Conservation (phyloP, 2,329 filamentous ascomycete genomes). For the Ceratocystis smalleyi region DNA sequence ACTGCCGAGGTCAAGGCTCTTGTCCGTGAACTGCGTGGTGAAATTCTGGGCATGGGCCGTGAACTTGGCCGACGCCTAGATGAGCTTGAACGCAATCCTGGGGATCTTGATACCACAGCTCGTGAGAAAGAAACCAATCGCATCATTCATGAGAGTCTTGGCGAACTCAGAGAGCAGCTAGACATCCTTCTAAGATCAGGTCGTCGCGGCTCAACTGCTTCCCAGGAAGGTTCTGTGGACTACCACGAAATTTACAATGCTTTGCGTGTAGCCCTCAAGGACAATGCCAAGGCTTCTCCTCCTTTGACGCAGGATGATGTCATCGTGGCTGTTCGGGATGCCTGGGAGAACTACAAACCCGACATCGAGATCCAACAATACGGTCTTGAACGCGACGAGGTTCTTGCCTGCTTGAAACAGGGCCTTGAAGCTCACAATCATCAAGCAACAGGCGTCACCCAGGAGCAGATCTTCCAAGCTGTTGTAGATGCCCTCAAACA, state of each 20-base stretch:
- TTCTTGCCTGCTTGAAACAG: constrained; percentile 71
- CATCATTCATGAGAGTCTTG: constrained; percentile 66
- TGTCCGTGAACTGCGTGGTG: constrained; percentile 75
- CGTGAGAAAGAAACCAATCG: constrained; percentile 35
- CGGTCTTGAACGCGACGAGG: constrained; percentile 77
- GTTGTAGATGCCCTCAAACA: constrained; percentile 75
- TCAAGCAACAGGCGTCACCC: constrained; percentile 46
- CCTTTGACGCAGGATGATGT: constrained; percentile 62
- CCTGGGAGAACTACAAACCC: constrained; percentile 87
- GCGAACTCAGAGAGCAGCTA: constrained; percentile 72
- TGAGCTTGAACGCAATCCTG: constrained; percentile 33
- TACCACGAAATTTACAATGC: constrained; percentile 76
- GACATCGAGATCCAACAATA: constrained; percentile 84
- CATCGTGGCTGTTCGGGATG: constrained; percentile 70
- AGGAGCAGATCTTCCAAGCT: constrained; percentile 71
- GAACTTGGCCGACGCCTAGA: constrained; percentile 81
- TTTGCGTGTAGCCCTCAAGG: constrained; percentile 58
- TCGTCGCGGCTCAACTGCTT: constrained; percentile 48
- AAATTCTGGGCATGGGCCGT: constrained; percentile 86
- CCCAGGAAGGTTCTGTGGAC: constrained; percentile 47
- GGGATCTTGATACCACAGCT: not conserved
- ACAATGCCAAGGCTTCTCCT: constrained; percentile 35
- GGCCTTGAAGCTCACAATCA: constrained; percentile 61
- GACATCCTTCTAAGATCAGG: constrained; percentile 64
- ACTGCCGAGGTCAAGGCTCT: constrained; percentile 86